Percentiles rank a stretch among this genome's conserved stretches.
phyloP scores from a whole-genome alignment of 2,329 filamentous ascomycete species.

The Dothideomycetes sp. region DNA sequence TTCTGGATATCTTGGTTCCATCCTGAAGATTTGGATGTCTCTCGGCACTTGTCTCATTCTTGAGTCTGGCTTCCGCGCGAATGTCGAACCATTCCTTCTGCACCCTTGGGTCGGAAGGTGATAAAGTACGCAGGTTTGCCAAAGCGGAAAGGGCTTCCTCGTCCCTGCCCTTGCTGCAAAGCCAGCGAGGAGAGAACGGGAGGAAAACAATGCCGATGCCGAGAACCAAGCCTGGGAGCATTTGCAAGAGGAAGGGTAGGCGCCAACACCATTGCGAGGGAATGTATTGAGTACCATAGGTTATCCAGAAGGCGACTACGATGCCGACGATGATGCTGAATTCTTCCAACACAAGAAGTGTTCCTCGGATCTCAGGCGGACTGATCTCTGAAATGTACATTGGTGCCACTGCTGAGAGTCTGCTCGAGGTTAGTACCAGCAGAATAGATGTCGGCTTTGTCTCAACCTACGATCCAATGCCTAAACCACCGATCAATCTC shows the following conservation, averaged over 20 bases:
- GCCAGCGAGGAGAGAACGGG: slow-evolving; percentile 29
- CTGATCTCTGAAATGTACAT: slow-evolving; percentile 34
- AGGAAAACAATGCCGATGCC: slow-evolving; percentile 26
- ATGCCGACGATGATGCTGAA: slow-evolving; percentile 40
- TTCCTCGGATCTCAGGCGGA: slow-evolving; percentile 32
- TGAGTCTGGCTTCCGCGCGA: slow-evolving; percentile 17
- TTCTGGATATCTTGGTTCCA: slow-evolving; percentile 24
- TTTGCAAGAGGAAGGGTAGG: slow-evolving; percentile 40
- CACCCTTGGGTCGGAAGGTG: slow-evolving; percentile 15
- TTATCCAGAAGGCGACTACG: slow-evolving; percentile 46
- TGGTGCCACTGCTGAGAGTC: slow-evolving; percentile 38
- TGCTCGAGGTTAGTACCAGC: neutral
- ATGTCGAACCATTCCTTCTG: slow-evolving; percentile 18
- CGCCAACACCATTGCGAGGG: slow-evolving; percentile 38
- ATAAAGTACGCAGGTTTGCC: slow-evolving; percentile 22
- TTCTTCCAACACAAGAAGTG: slow-evolving; percentile 37
- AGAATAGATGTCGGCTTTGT: neutral
- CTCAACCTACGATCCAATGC: slow-evolving; percentile 40
- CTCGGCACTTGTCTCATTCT: slow-evolving; percentile 23
- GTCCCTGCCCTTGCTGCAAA: slow-evolving; percentile 24
- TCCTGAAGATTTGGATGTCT: slow-evolving; percentile 30
- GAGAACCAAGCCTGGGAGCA: slow-evolving; percentile 27
- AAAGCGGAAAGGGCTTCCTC: slow-evolving; percentile 24
- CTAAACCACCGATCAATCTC: slow-evolving; percentile 42
- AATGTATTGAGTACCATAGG: slow-evolving; percentile 40